A percentile compares a stretch with the other conserved stretches of the same genome.
phyloP scores from a whole-genome alignment of 164 flowering plant species.

The Brasenia schreberi region DNA sequence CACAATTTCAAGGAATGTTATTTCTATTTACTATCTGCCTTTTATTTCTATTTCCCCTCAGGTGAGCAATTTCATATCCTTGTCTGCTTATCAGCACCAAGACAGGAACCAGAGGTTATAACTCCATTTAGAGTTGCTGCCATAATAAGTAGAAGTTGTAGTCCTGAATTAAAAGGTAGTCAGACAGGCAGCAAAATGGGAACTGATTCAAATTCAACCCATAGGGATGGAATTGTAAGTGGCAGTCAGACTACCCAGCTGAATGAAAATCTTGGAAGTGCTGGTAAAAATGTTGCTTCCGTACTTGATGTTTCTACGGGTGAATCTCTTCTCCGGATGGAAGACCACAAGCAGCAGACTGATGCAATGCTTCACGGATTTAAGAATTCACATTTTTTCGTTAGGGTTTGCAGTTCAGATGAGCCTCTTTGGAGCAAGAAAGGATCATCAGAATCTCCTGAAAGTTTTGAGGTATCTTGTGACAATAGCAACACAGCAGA shows the following conservation, averaged over 20 bases:
- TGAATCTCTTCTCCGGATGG: slow-evolving; percentile 77
- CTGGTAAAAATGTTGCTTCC: too few species aligned
- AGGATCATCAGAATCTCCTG: slow-evolving; percentile 16
- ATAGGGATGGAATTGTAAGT: slow-evolving; percentile 4
- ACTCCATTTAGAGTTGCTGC: slow-evolving; percentile 98
- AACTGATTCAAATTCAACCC: slow-evolving; percentile 7
- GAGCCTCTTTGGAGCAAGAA: slow-evolving; percentile 75
- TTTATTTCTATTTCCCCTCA: slow-evolving; percentile 14
- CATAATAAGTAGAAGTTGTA: slow-evolving; percentile 64
- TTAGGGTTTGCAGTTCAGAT: slow-evolving; percentile 66
- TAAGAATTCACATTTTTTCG: slow-evolving; percentile 80
- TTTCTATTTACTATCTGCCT: too few species aligned
- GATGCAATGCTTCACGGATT: slow-evolving; percentile 52
- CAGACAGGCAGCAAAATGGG: slow-evolving; percentile 29
- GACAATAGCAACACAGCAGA: slow-evolving; percentile 13
- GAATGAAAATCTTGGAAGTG: slow-evolving; percentile 19
- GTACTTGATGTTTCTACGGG: slow-evolving; percentile 31
- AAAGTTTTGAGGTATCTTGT: slow-evolving; percentile 16
- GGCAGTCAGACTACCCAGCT: slow-evolving; percentile 19
- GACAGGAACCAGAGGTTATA: slow-evolving; percentile 58
- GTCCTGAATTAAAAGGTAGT: slow-evolving; percentile 17
- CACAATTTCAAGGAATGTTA: too few species aligned
- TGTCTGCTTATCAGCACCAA: slow-evolving; percentile 74
- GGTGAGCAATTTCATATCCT: slow-evolving; percentile 89
- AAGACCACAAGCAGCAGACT: slow-evolving; percentile 63